Conservation (phyloP, 2,329 filamentous ascomycete genomes). For the Phoma herbarum region DNA sequence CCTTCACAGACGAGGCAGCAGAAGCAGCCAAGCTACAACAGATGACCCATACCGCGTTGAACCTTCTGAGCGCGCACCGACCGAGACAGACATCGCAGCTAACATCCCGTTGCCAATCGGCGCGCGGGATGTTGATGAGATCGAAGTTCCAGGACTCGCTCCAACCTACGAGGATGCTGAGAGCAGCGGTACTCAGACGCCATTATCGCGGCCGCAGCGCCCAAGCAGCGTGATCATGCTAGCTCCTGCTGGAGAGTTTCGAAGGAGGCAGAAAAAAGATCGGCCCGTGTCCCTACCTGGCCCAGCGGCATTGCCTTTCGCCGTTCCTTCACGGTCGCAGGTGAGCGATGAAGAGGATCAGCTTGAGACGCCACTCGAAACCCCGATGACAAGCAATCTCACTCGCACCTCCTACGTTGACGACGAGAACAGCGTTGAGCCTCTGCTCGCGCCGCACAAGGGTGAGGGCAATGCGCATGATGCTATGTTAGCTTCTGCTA, state of each 20-base stretch:
- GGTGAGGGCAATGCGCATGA: constrained; percentile 31
- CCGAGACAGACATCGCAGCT: constrained; percentile 61
- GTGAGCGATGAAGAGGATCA: constrained; percentile 8
- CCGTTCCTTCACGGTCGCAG: constrained; percentile 16
- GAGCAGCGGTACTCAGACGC: constrained; percentile 36
- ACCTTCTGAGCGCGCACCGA: constrained; percentile 53
- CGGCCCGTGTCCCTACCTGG: constrained; percentile 47
- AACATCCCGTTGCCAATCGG: constrained; percentile 74
- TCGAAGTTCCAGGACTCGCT: constrained; percentile 77
- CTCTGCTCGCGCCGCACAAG: constrained; percentile 7
- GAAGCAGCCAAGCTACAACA: constrained; percentile 42
- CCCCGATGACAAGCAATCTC: constrained; percentile 33
- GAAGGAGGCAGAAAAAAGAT: constrained; percentile 28
- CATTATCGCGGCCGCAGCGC: constrained; percentile 35
- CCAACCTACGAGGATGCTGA: constrained; percentile 67
- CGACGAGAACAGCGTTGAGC: constrained; percentile 24
- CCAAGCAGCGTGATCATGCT: constrained; percentile 45
- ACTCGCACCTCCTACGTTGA: constrained; percentile 36
- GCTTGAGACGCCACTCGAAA: constrained; percentile 34
- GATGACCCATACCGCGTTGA: constrained; percentile 34
- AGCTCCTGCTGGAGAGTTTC: constrained; percentile 31
- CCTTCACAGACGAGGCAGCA: constrained; percentile 41
- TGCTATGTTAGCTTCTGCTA: constrained; percentile 45
- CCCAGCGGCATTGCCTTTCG: constrained; percentile 32
- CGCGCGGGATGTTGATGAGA: constrained; percentile 77